Evolutionary conservation across 441 rosid species (phyloP), one percentile per base, ranked within the genome.

Genomic region (Croton laevigatus): DNA sequence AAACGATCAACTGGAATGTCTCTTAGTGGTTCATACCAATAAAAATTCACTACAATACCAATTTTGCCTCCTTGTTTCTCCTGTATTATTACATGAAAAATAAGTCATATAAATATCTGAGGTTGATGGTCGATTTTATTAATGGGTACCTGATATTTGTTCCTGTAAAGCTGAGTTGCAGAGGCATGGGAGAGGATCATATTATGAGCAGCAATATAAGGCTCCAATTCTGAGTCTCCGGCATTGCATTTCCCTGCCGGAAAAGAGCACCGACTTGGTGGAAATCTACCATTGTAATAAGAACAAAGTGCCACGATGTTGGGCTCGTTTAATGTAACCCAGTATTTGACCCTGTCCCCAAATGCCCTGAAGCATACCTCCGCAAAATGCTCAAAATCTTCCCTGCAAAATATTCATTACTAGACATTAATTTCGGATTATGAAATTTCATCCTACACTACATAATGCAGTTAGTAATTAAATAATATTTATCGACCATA

Each of bases 131-230:
- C 8, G 1, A 1, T 40, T 4, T 40, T 40, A 6, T 40, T 40
- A 40, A 4, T 40, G 44, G 44, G 6, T 62, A 65, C 69, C 69
- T 66, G 69, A 16, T 66, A 66, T 16, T 51, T 49, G 5, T 10
- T 51, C 6, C 45, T 66, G 32, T 66, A 66, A 37, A 66, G 51
- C n/a, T 66, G 45, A 51, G 69, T 51, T 66, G 69, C 59, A 8
- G 59, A 49, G 59, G 69, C 69, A 66, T 66, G 69, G 1, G 69
- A n/a, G 3, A 66, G 69, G 27, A 66, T 51, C 69, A 66, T 66
- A 53, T 66, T 51, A 51, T 66, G 69, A 36, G 59, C 69, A 32
- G 59, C 69, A 2, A 51, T 36, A 32, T 66, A 66, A 34, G 69
- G 59, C 19, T 66, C 69, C 4, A 66, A 19, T 6, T 19, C 32